These are phyloP conservation scores for Sindora glabra DNA, from an alignment of 306 rosid species.

Conservation along the genomic window DNA sequence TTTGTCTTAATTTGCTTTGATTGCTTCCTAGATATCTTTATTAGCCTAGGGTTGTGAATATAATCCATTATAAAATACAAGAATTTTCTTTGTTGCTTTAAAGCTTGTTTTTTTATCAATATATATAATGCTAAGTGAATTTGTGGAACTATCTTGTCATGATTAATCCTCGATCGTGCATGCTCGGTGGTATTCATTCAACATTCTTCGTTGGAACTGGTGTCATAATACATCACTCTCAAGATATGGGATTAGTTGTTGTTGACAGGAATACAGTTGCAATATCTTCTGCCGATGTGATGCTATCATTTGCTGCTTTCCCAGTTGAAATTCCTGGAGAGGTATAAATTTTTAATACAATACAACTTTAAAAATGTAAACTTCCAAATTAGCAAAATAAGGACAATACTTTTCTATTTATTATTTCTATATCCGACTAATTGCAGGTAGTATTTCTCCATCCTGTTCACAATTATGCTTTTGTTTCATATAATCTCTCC, in stretches of 20 bases:
- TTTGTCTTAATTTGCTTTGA: neutral
- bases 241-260: constrained; percentile 71
- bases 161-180: constrained; percentile 68
- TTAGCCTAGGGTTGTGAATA: no score
- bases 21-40: neutral
- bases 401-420: neutral
- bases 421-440: constrained; percentile 6
- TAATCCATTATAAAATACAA: no score
- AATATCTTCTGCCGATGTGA: constrained; percentile 71
- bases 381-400: no score
- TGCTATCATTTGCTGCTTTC: constrained; percentile 92
- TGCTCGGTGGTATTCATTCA: constrained; percentile 97
- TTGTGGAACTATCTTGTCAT: neutral
- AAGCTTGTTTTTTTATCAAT: neutral
- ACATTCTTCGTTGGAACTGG: constrained; percentile 90
- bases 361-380: no score
- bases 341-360: constrained; percentile 61
- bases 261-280: constrained; percentile 96
- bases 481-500: constrained; percentile 86
- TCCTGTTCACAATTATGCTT: constrained; percentile 92
- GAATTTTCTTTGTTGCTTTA: no score
- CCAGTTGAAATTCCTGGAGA: constrained; percentile 96
- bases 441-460: constrained; percentile 91
- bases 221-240: constrained; percentile 75
- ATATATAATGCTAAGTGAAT: neutral